phyloP scores from a whole-genome alignment of 139 green algal species.

The Nannochloris sp. region DNA sequence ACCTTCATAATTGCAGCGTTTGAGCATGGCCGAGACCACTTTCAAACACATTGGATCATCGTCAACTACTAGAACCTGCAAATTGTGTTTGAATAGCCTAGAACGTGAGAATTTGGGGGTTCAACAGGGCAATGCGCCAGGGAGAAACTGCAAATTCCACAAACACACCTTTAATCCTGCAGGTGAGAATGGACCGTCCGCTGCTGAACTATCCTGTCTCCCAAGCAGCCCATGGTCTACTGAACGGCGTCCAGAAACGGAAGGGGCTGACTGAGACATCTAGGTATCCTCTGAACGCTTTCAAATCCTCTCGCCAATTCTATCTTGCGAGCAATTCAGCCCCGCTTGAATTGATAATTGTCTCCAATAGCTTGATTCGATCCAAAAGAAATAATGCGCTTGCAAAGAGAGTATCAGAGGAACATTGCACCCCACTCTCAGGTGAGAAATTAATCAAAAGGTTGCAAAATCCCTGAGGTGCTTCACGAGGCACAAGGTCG shows the following conservation, averaged over 20 bases:
- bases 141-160: too few species aligned
- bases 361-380: not conserved
- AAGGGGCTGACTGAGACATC: not conserved
- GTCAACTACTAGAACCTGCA: constrained; percentile 87
- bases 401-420: too few species aligned
- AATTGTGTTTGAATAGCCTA: not conserved
- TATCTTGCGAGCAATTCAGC: too few species aligned
- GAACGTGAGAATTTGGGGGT: too few species aligned
- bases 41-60: constrained; percentile 90
- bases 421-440: too few species aligned
- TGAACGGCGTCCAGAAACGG: not conserved
- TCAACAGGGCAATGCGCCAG: too few species aligned
- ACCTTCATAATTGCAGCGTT: constrained; percentile 81
- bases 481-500: too few species aligned
- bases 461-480: too few species aligned
- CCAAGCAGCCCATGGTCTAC: not conserved
- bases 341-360: not conserved
- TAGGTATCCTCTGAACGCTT: too few species aligned
- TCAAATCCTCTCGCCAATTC: too few species aligned
- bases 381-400: not conserved
- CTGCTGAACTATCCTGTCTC: not conserved
- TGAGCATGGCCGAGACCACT: constrained; percentile 85
- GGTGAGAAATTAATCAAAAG: too few species aligned
- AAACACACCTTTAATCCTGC: constrained; percentile 24
- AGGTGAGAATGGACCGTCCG: constrained; percentile 26